Conservation (phyloP, 2,329 filamentous ascomycete genomes). For the Aureobasidium lini region DNA sequence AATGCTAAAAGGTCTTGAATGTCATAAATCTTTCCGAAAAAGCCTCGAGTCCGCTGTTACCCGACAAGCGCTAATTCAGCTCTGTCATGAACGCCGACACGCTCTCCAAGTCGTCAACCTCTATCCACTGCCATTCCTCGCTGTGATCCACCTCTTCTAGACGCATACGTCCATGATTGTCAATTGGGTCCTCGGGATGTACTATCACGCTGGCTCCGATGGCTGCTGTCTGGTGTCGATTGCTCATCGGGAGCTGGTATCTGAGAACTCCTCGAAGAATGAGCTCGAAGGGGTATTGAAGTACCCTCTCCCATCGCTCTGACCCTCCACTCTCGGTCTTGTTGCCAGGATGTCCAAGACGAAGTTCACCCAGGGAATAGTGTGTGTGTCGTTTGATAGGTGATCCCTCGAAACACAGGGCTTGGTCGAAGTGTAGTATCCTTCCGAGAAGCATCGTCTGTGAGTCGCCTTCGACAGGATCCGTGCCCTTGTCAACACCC, state of each 20-base stretch:
- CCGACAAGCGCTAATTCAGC: not conserved
- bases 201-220: slow-evolving; percentile 36
- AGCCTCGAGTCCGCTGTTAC: not conserved
- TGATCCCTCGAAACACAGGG: slow-evolving; percentile 80
- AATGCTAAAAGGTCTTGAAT: slow-evolving; percentile 9
- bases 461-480: slow-evolving; percentile 52
- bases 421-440: slow-evolving; percentile 78
- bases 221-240: slow-evolving; percentile 45
- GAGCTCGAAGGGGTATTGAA: slow-evolving; percentile 87
- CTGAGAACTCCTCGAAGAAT: slow-evolving; percentile 87
- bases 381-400: slow-evolving; percentile 70
- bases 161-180: slow-evolving; percentile 25
- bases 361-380: slow-evolving; percentile 72
- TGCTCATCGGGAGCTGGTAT: slow-evolving; percentile 60
- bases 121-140: slow-evolving; percentile 27
- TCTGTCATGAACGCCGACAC: not conserved
- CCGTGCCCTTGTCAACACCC: slow-evolving; percentile 48
- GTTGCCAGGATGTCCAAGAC: slow-evolving; percentile 77
- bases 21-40: slow-evolving; percentile 2
- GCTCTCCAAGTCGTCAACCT: slow-evolving; percentile 14
- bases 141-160: slow-evolving; percentile 21
- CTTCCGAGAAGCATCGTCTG: slow-evolving; percentile 90
- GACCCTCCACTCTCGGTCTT: slow-evolving; percentile 74
- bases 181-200: slow-evolving; percentile 32
- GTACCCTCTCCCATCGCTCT: slow-evolving; percentile 80